Evolutionary conservation across 2,329 filamentous ascomycete genomes (phyloP), one percentile per base, ranked within the genome.

Genomic region (Penicillium rolfsii): DNA sequence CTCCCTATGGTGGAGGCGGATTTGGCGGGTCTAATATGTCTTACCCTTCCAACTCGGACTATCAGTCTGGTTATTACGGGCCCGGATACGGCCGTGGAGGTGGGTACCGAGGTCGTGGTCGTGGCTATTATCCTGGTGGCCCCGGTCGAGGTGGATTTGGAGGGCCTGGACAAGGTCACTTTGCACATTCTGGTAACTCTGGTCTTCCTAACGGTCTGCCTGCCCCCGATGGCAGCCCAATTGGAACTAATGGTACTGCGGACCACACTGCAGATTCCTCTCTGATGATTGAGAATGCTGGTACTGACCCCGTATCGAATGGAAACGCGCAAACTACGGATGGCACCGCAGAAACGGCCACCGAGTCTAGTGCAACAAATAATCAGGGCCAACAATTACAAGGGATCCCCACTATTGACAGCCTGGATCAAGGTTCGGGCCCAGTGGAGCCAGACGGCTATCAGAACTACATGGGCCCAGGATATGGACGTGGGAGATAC

Each of bases 1-100:
- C 88, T 90, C 89, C 91, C 82, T 91, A 86, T 87, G 89, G 89
- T 82, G 85, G 85, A 86, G 85, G 85, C 86, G 88, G 88, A 82
- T 91, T 84, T 80, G 81, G 81, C 79, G 80, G 81, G 70, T 84
- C 83, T 83, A 85, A 89, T 88, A 88, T 90, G 86, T 82, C 89
- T 83, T 86, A 89, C 72, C 76, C 88, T 85, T 80, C 80, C 79
- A 85, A 83, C 82, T 83, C 85, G 83, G 84, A 86, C 76, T 84
- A 81, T 74, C 81, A 90, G 79, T 91, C 91, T 88, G 89, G 92
- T 82, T 92, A 90, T 82, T 88, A 86, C 82, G 87, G 87, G 79
- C 87, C 87, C 79, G 89, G 88, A 65, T 87, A 84, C 76, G 85
- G 86, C 70, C 84, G 88, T 71, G 88, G 53, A 5, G 53, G 89